Base-by-base conservation (phyloP, 805 yeast species). In the Saccharomyces mikatae region DNA sequence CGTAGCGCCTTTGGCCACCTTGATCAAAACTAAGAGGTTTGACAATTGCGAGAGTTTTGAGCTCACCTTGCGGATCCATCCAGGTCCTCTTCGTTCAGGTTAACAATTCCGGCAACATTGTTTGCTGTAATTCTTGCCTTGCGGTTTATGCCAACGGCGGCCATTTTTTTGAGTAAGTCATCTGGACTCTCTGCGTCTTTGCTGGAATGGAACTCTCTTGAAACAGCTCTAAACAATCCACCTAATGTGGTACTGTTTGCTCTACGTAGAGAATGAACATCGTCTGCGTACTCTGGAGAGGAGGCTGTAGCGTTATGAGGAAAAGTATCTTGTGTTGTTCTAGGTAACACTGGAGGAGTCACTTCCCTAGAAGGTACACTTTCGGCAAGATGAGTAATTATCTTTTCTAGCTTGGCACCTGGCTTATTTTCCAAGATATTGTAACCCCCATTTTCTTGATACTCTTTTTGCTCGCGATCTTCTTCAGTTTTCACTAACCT, bases 351-450 rank as follows among this genome's bases (percentile, higher is more conserved):
- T 26, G 44, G 10, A 17, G 46, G 31, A 41, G 11, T 32, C 44
- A 24, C 24, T 57, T 10, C 50, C 30, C 47, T 24, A 4, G 52
- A 30, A 14, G 55, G 52, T 17, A 27, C 41, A 28, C 47, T 56
- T n/a, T 55, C 58, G 9, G 62, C 51, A 17, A 67, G 27, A 32
- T 56, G 58, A 0, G 72, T 66, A 0, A 74, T 50, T 0, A 65
- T 73, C 53, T 64, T 65, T 48, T 65, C 72, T 32, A 75, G 51
- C 13, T 63, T 56, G 6, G 74, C 66, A 2, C 76, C 74, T 14
- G 74, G 57, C 36, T 63, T 69, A 51, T 70, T 65, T 5, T 68
- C 71, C 32, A 66, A 56, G 0, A 71, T 75, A 51, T 70, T 69
- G 48, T 69, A 68, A 14, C 66, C 62, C 17, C 67, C 69, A 5